A percentile compares a stretch with the other conserved stretches of the same genome.
Evolutionary conservation across 2,329 filamentous ascomycete species (phyloP).

Genomic region (Nemania bipapillata): DNA sequence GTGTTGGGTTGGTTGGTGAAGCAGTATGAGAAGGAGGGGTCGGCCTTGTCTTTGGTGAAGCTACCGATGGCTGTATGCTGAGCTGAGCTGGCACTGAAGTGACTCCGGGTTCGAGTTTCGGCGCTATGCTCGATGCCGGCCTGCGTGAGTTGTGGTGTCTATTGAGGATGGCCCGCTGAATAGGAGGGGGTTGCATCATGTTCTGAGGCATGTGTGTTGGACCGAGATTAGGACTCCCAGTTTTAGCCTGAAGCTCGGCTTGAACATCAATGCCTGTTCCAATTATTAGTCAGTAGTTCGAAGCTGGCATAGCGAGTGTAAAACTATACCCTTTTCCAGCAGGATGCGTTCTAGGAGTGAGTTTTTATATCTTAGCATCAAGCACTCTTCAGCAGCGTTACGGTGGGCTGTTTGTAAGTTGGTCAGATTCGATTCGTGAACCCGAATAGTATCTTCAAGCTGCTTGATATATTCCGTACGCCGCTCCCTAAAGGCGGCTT

Average conservation of each 20-base stretch:
- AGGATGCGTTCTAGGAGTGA: constrained; percentile 94
- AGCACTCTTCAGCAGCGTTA: constrained; percentile 91
- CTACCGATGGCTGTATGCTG: constrained; percentile 65
- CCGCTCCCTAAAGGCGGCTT: constrained; percentile 95
- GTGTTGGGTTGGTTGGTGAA: constrained; percentile 64
- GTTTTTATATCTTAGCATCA: constrained; percentile 99
- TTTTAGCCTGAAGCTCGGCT: constrained; percentile 92
- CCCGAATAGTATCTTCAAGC: constrained; percentile 94
- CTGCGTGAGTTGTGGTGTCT: constrained; percentile 76
- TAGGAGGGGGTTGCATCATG: constrained; percentile 77
- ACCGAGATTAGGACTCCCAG: constrained; percentile 82
- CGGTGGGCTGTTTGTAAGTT: constrained; percentile 94
- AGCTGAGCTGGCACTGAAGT: constrained; percentile 59
- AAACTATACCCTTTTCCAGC: constrained; percentile 83
- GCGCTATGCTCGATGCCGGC: constrained; percentile 78
- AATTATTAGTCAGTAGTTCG: constrained; percentile 8
- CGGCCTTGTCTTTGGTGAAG: constrained; percentile 77
- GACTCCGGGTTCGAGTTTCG: constrained; percentile 72
- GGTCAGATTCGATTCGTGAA: constrained; percentile 93
- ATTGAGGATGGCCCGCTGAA: constrained; percentile 83
- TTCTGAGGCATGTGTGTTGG: constrained; percentile 74
- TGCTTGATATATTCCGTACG: constrained; percentile 99
- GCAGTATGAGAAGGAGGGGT: constrained; percentile 81
- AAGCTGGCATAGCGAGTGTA: not conserved
- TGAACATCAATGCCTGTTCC: constrained; percentile 90